Conservation (phyloP, 1,139 yeast species). For the Meyerozyma athensensis region DNA sequence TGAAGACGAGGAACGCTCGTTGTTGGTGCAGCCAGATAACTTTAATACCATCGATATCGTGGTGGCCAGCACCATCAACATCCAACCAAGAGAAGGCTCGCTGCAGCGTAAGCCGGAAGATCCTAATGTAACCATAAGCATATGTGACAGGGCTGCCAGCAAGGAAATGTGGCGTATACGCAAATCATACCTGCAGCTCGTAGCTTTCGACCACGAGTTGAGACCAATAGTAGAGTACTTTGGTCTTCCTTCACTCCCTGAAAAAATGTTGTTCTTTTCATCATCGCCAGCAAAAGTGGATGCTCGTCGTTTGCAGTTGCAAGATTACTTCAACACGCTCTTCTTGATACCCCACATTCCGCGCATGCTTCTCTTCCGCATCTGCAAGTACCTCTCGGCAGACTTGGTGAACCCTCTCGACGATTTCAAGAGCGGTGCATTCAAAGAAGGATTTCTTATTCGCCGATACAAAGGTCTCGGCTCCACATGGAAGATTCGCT, state of each 20-base stretch:
- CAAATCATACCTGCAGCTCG: slow-evolving; percentile 54
- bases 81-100: slow-evolving; percentile 22
- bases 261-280: slow-evolving; percentile 50
- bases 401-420: slow-evolving; percentile 66
- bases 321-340: slow-evolving; percentile 56
- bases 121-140: slow-evolving; percentile 55
- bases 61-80: slow-evolving; percentile 54
- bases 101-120: slow-evolving; percentile 41
- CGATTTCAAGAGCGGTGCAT: slow-evolving; percentile 50
- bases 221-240: slow-evolving; percentile 52
- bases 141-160: slow-evolving; percentile 52
- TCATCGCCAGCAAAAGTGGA: slow-evolving; percentile 67
- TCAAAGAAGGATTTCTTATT: slow-evolving; percentile 66
- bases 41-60: slow-evolving; percentile 57
- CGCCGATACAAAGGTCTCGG: slow-evolving; percentile 57
- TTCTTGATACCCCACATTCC: slow-evolving; percentile 63
- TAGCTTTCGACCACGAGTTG: slow-evolving; percentile 52
- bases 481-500: slow-evolving; percentile 67
- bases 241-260: slow-evolving; percentile 61
- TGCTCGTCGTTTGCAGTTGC: slow-evolving; percentile 48
- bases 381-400: slow-evolving; percentile 65
- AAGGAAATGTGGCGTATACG: slow-evolving; percentile 72
- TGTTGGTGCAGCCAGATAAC: slow-evolving; percentile 65
- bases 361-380: slow-evolving; percentile 42
- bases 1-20: slow-evolving; percentile 19